Evolutionary conservation across 495 filamentous ascomycete species (phyloP).

Genomic region (Penicillium goetzii): DNA sequence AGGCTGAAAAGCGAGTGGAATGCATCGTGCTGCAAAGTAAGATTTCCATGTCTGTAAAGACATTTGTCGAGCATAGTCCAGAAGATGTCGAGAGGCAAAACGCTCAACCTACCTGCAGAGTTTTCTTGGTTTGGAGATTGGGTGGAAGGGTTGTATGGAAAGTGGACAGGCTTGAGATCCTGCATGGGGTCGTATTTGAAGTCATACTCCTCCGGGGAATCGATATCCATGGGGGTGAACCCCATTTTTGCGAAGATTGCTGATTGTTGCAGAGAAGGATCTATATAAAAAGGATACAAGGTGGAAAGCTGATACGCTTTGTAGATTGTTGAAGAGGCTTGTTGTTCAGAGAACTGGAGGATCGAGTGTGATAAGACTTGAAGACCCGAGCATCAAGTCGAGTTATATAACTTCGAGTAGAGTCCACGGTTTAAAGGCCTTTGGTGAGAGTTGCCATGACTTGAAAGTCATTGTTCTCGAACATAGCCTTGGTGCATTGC

Average conservation of each 20-base stretch:
- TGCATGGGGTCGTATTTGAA: background rate
- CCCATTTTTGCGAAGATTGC: background rate
- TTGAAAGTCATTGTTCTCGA: conserved; percentile 1
- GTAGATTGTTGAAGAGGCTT: background rate
- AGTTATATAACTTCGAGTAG: background rate
- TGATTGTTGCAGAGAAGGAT: background rate
- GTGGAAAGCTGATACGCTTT: background rate
- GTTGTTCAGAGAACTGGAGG: background rate
- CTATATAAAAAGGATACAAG: background rate
- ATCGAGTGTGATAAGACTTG: background rate
- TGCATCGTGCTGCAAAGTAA: conserved; percentile 11
- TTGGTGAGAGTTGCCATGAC: background rate
- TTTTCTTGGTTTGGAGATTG: background rate
- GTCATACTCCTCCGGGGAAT: background rate
- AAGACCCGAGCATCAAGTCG: background rate
- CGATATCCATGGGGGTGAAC: background rate
- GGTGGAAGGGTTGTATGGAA: background rate
- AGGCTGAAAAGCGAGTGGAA: conserved; percentile 13
- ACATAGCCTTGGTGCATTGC: background rate
- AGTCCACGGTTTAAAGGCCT: background rate
- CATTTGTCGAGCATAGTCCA: conserved; percentile 17
- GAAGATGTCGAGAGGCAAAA: conserved; percentile 15
- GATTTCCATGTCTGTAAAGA: background rate
- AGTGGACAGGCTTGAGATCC: background rate
- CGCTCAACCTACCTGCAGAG: background rate